Conservation (phyloP, 164 flowering plant genomes). For the Magnolia kwangsiensis region DNA sequence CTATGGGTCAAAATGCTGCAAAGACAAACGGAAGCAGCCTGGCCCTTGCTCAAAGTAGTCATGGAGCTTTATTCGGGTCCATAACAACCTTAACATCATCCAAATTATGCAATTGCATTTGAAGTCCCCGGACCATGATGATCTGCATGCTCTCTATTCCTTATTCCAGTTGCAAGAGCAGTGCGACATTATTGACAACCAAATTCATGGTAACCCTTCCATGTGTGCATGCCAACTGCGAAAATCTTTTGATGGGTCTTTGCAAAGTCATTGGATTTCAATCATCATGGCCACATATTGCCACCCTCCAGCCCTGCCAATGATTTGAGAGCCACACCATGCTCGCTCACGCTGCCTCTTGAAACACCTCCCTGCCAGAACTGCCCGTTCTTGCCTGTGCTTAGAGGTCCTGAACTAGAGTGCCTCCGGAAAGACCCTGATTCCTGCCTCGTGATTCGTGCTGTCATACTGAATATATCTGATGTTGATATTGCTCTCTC, state of each 20-base stretch:
- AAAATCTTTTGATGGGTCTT: not conserved
- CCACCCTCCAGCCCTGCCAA: conserved; percentile 4
- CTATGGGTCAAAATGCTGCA: not conserved
- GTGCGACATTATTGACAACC: not conserved
- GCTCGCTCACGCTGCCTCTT: conserved; percentile 63
- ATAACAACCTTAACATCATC: not conserved
- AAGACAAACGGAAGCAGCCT: not conserved
- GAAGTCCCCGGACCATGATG: not conserved
- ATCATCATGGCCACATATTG: conserved; percentile 3
- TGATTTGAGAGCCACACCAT: conserved; percentile 33
- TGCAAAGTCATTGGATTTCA: not conserved
- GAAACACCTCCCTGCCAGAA: conserved; percentile 57
- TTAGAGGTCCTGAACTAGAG: conserved; percentile 68
- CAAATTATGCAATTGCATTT: not conserved
- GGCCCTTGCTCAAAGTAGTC: not conserved
- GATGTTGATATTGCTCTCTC: conserved; percentile 51
- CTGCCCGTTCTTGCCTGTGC: conserved; percentile 34
- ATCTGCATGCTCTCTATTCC: not conserved
- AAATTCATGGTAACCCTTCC: not conserved
- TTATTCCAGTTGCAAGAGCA: not conserved
- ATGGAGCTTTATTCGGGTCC: not conserved
- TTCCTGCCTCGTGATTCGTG: conserved; percentile 26
- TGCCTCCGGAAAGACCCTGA: conserved; percentile 63
- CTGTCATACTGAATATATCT: conserved; percentile 49
- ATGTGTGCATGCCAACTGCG: not conserved